phyloP scores from a whole-genome alignment of 2,329 filamentous ascomycete genomes.

The Magnaporthales sp. region DNA sequence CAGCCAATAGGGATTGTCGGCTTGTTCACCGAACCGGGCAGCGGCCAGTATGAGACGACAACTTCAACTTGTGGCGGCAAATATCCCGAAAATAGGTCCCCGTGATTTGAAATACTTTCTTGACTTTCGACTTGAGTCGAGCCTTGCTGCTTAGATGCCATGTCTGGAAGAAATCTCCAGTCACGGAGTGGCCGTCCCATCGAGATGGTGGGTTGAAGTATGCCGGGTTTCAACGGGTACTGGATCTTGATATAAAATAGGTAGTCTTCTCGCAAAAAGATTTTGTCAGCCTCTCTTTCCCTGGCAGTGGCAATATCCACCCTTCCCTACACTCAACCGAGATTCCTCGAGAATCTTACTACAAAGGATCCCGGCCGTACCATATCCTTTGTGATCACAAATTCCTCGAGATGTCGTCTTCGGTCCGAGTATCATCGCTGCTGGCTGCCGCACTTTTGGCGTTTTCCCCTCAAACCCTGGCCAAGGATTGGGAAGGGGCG shows the following conservation, averaged over 20 bases:
- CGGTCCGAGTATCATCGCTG: not conserved
- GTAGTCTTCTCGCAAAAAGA: not conserved
- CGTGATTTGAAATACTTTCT: not conserved
- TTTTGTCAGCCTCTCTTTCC: not conserved
- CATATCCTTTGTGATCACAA: not conserved
- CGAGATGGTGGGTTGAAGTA: not conserved
- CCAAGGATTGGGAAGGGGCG: constrained; percentile 14
- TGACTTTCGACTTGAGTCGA: not conserved
- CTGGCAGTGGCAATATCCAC: not conserved
- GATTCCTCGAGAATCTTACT: not conserved
- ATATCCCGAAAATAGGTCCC: not conserved
- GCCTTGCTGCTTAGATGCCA: not conserved
- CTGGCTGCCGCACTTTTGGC: not conserved
- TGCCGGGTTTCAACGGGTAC: not conserved
- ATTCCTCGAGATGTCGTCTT: not conserved
- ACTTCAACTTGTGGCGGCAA: not conserved
- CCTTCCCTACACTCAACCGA: not conserved
- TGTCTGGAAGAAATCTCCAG: not conserved
- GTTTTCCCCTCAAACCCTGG: constrained; percentile 1
- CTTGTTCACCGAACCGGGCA: not conserved
- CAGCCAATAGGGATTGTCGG: not conserved
- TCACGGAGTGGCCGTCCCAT: not conserved
- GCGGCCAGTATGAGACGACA: not conserved
- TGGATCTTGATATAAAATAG: not conserved
- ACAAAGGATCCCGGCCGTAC: not conserved